Conservation (phyloP, 768 basidiomycete genomes). For the Gymnopilus dilepis region DNA sequence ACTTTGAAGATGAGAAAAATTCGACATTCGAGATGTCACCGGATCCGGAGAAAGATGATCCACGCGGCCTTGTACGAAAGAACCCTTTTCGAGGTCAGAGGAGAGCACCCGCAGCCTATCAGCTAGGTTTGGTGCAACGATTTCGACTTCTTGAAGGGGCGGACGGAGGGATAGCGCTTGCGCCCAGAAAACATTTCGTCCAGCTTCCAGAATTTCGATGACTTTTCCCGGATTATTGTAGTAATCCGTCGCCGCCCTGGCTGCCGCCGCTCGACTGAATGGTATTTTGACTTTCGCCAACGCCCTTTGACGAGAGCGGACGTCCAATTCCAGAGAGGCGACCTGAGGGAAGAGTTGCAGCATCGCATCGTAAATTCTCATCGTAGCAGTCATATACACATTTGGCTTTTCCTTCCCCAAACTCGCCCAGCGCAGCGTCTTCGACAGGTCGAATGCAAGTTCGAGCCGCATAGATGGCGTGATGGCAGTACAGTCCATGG, state of each 20-base stretch:
- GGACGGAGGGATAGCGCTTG: background rate
- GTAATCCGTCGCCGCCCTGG: constrained; percentile 12
- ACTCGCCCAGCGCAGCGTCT: too few relatives aligned
- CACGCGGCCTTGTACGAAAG: too few relatives aligned
- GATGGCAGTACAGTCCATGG: too few relatives aligned
- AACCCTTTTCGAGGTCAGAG: constrained; percentile 1
- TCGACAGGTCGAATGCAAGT: too few relatives aligned
- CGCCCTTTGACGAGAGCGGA: too few relatives aligned
- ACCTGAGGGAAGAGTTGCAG: too few relatives aligned
- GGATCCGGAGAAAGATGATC: background rate
- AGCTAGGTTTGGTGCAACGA: constrained; percentile 9
- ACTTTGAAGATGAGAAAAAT: background rate
- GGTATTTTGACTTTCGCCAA: too few relatives aligned
- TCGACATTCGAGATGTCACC: background rate
- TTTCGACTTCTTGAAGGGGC: background rate
- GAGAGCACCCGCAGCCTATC: background rate
- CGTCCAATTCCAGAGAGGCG: too few relatives aligned
- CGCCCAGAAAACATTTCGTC: background rate
- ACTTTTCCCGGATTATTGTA: constrained; percentile 8
- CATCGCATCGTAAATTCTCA: too few relatives aligned
- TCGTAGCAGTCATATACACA: too few relatives aligned
- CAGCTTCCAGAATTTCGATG: constrained; percentile 19
- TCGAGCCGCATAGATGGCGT: too few relatives aligned
- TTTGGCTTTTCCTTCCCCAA: too few relatives aligned
- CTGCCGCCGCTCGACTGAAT: background rate